Conservation (phyloP, 202 grass and related monocot species). For the Digitaria exilis region DNA sequence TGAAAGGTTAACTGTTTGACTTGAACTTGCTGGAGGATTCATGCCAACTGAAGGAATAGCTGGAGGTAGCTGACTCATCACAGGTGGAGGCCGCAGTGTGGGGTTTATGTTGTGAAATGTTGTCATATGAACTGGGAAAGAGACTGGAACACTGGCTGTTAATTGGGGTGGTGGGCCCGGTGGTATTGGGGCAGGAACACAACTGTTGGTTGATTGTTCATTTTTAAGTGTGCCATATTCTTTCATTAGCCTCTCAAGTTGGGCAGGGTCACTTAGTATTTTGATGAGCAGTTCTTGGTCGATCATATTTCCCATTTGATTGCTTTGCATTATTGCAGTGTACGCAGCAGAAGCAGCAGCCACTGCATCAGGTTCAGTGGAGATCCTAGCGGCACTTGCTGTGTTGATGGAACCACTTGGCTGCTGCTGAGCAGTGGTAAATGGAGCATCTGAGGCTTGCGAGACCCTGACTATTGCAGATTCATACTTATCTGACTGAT, state of each 20-base stretch:
- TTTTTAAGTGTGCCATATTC: conserved; percentile 57
- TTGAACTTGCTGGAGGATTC: conserved; percentile 48
- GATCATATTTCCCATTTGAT: conserved; percentile 70
- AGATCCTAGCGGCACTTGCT: conserved; percentile 1
- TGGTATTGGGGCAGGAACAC: conserved; percentile 41
- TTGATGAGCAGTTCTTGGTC: conserved; percentile 84
- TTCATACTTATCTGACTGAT: conserved; percentile 39
- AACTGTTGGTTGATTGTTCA: conserved; percentile 50
- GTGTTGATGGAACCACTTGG: conserved; percentile 12
- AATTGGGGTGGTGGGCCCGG: conserved; percentile 40
- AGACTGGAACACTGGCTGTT: neutral
- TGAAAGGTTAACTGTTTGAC: conserved; percentile 42
- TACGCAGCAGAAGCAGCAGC: conserved; percentile 87
- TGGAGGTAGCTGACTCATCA: conserved; percentile 35
- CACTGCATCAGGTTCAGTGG: conserved; percentile 59
- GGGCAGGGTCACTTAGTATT: conserved; percentile 85
- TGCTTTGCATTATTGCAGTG: conserved; percentile 88
- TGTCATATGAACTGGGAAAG: conserved; percentile 37
- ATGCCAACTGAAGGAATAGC: conserved; percentile 32
- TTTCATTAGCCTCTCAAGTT: conserved; percentile 75
- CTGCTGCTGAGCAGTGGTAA: conserved; percentile 31
- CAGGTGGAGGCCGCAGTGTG: conserved; percentile 23
- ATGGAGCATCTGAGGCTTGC: conserved; percentile 20
- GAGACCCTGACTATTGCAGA: neutral
- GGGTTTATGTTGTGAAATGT: conserved; percentile 37